Conservation (phyloP, 441 rosid species). For the Euphorbia schlechtendalii region DNA sequence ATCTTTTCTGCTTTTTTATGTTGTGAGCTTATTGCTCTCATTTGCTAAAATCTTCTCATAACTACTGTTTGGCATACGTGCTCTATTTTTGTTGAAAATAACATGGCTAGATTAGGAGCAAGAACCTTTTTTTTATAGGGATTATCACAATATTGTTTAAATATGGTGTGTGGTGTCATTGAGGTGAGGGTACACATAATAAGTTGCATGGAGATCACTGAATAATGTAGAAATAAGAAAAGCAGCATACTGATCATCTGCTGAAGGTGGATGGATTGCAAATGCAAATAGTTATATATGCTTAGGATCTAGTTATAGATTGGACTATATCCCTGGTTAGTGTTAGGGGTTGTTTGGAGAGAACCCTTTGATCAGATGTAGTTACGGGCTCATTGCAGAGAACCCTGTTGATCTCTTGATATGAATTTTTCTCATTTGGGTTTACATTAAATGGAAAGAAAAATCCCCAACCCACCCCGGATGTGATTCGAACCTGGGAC, state of each 20-base stretch:
- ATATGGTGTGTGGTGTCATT: background rate
- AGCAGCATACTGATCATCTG: background rate
- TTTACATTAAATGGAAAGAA: too few relatives aligned
- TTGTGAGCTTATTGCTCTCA: slow-evolving; percentile 4
- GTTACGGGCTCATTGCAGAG: background rate
- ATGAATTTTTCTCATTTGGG: too few relatives aligned
- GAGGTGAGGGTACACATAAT: background rate
- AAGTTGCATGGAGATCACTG: background rate
- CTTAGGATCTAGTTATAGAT: background rate
- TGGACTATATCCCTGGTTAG: background rate
- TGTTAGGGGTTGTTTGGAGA: background rate
- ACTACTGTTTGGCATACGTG: background rate
- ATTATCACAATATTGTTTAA: background rate
- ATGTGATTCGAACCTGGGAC: too few relatives aligned
- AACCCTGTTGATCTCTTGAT: background rate
- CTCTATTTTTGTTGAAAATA: background rate
- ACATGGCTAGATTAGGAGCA: background rate
- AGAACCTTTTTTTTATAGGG: too few relatives aligned
- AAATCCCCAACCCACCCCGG: too few relatives aligned
- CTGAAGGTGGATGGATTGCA: background rate
- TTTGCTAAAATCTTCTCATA: slow-evolving; percentile 8
- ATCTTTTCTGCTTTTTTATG: slow-evolving; percentile 9
- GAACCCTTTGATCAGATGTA: background rate
- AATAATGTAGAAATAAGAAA: background rate
- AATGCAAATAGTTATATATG: background rate